Base-by-base conservation (phyloP, 257 asterid genomes). In the Leptodermis oblonga region DNA sequence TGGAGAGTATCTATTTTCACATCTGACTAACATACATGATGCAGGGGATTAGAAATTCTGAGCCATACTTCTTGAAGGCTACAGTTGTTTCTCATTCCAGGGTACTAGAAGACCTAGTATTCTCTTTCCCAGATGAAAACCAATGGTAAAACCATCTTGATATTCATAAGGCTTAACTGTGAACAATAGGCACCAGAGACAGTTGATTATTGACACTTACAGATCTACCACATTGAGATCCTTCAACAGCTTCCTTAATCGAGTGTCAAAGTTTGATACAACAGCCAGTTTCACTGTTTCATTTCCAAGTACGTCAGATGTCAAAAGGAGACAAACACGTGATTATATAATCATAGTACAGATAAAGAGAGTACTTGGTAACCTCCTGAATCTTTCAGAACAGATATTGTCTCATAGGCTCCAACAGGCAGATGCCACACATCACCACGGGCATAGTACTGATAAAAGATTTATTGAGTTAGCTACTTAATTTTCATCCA, bases 371-470 rank as follows among this genome's bases (percentile, higher is more conserved):
- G 75, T 65, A 72, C 68, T 65, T 64, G 73, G 69, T 76, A 70
- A 94, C 97, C 99, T 89, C 99, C 97, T 41, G 82, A 82, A 66
- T 82, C 85, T 79, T 87, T 90, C 73, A 94, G 82, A 74, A 72
- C 59, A 33, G 70, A 52, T 62, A 94, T 78, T 13, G 92, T 81
- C 39, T 91, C 96, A 65, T 78, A 72, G 71, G 99, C 95, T 80
- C 96, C 96, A 71, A 74, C 75, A 1, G 99, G 97, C 71, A 94
- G 97, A 78, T 80, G 91, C 99, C 97, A 94, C 1, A 93, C 97
- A 70, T 87, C 83, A 17, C 96, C 96, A 79, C 83, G 87, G 68
- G 96, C 97, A 73, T 94, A 91, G 80, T 89, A 80, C 97, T 93
- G 92, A 68, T 22, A 48, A 71, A 65, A 72, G 51, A 33, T 30